Conservation (phyloP, 805 yeast genomes). For the Cyberlindnera suaveolens region DNA sequence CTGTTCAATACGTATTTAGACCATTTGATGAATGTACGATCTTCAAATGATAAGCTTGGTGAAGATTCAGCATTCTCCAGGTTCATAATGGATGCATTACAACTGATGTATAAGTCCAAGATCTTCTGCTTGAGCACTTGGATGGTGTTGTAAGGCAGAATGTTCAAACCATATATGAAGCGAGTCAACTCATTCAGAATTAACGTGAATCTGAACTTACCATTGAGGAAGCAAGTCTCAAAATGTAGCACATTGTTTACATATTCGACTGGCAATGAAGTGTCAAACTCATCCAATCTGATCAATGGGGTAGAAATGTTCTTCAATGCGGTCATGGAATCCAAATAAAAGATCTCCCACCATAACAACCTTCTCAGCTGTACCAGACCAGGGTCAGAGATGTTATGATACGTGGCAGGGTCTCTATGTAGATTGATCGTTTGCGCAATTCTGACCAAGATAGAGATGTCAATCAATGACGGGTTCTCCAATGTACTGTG, state of each 20-base stretch:
- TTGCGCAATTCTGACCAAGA: slow-evolving; percentile 50
- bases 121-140: slow-evolving; percentile 42
- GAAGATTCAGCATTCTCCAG: slow-evolving; percentile 31
- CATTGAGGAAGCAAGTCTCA: slow-evolving; percentile 44
- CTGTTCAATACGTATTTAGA: slow-evolving; percentile 42
- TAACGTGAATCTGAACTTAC: slow-evolving; percentile 45
- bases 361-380: slow-evolving; percentile 53
- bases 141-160: slow-evolving; percentile 34
- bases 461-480: slow-evolving; percentile 49
- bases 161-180: slow-evolving; percentile 42
- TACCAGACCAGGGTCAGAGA: slow-evolving; percentile 41
- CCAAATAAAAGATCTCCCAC: slow-evolving; percentile 63
- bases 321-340: slow-evolving; percentile 49
- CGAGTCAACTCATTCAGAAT: slow-evolving; percentile 49
- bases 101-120: slow-evolving; percentile 41
- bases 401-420: slow-evolving; percentile 46
- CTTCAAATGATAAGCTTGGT: slow-evolving; percentile 32
- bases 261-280: slow-evolving; percentile 45
- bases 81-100: slow-evolving; percentile 41
- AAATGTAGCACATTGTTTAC: slow-evolving; percentile 34
- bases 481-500: slow-evolving; percentile 52
- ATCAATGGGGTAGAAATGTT: slow-evolving; percentile 51
- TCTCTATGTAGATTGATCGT: slow-evolving; percentile 52
- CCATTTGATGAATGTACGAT: slow-evolving; percentile 38
- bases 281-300: slow-evolving; percentile 46